Evolutionary conservation across 345 rosid genomes (phyloP).

Genomic region (Hibiscus trionum): DNA sequence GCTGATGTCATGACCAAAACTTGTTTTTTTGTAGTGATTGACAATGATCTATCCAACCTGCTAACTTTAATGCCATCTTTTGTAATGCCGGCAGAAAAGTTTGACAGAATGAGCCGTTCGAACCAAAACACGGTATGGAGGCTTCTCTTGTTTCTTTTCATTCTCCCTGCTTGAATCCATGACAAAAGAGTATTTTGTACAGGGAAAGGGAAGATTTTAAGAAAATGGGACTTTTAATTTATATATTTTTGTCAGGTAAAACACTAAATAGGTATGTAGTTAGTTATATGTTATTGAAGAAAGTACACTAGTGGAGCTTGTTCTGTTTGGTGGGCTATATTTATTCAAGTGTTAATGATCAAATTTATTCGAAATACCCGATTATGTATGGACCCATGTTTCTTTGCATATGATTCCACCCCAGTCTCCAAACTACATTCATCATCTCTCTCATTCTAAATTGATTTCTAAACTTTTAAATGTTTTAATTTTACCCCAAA

Average conservation of each 20-base stretch:
- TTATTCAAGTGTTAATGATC: neutral
- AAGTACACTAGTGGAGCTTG: neutral
- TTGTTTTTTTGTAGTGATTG: neutral
- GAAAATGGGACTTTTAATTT: slow-evolving; percentile 30
- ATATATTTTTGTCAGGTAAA: slow-evolving; percentile 7
- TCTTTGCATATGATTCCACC: neutral
- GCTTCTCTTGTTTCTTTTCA: neutral
- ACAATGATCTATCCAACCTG: neutral
- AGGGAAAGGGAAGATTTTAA: slow-evolving; percentile 11
- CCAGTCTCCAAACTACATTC: too few relatives aligned
- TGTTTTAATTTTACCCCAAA: too few relatives aligned
- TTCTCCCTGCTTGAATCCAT: neutral
- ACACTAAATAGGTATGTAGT: neutral
- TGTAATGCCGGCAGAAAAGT: slow-evolving; percentile 3
- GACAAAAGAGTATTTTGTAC: slow-evolving; percentile 12
- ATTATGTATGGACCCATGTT: neutral
- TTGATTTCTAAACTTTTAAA: too few relatives aligned
- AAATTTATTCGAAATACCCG: neutral
- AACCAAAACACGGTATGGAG: neutral
- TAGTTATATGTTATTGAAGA: neutral
- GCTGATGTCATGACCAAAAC: neutral
- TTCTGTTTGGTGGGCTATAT: neutral
- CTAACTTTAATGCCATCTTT: neutral
- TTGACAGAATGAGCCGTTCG: neutral
- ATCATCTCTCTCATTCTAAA: too few relatives aligned